A percentile compares a stretch with the other conserved stretches of the same genome.
These are phyloP conservation scores for Neurospora sp. DNA, from an alignment of 495 filamentous ascomycete species.

Conservation along the genomic window DNA sequence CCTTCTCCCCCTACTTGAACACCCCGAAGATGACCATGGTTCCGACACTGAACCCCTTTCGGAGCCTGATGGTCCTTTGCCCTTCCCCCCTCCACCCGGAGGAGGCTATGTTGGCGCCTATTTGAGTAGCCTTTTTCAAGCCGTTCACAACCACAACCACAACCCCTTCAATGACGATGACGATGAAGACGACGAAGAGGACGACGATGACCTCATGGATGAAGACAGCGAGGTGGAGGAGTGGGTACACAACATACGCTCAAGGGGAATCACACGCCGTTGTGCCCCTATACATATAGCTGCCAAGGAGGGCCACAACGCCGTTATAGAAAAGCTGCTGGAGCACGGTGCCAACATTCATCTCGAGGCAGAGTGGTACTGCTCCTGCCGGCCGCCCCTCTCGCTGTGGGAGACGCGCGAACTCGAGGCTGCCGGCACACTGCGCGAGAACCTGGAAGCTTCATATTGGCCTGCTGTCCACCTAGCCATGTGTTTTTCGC, in stretches of 20 bases:
- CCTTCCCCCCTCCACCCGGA: background rate
- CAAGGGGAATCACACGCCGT: background rate
- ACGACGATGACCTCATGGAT: background rate
- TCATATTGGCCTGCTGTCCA: conserved; percentile 7
- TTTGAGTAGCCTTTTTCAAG: background rate
- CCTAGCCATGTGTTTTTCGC: conserved; percentile 7
- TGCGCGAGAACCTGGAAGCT: background rate
- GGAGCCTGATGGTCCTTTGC: background rate
- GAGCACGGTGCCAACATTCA: conserved; percentile 18
- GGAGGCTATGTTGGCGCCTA: background rate
- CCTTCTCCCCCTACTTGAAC: background rate
- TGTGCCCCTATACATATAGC: background rate
- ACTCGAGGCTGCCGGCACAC: background rate
- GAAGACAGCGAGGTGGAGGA: background rate
- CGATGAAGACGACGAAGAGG: background rate
- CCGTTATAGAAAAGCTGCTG: conserved; percentile 22
- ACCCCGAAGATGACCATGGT: background rate
- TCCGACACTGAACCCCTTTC: background rate
- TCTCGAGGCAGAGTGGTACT: background rate
- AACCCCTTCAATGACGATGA: background rate
- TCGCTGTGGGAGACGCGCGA: background rate
- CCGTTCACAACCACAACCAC: background rate
- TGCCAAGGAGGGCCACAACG: conserved; percentile 16
- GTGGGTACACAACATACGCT: background rate
- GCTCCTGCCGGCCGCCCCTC: background rate